Base-by-base conservation (phyloP, 192 early-diverging fungal genomes). In the Coemansia sp. region DNA sequence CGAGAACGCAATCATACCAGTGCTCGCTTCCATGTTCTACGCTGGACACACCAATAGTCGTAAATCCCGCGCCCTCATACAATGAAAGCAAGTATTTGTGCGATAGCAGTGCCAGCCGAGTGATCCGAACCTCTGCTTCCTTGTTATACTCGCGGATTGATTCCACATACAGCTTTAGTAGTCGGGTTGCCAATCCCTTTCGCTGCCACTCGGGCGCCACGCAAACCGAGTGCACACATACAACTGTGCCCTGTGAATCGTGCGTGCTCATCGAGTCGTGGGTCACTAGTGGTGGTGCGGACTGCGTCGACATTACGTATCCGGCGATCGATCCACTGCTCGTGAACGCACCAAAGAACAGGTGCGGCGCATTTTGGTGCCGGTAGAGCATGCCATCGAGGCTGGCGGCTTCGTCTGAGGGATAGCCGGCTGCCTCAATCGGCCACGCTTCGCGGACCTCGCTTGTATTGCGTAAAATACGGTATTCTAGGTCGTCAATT, bases 221-320 rank as follows among this genome's bases (percentile, higher is more conserved):
- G 46, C 87, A 88, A 10, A 90, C 88, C 15, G 86, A 87, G 58
- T 91, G 90, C 15, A 91, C 46, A 54, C 87, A 89, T 11, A 86
- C 85, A 1, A 85, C 88, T 12, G 54, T 62, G 1, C 90, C 90
- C 15, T 71, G 63, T 5, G 81, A 74, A 26, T 91, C 86, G 68
- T 90, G 86, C 1, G 28, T 50, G 3, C 62, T 53, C 89, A 91
- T 90, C 40, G 89, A 88, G 28, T 60, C 77, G 57, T 90, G 83
- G 6, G 88, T 89, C 0, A 91, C 67, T 10, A 78, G 61, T 6
- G 73, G 47, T 5, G 63, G 57, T 3, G 23, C 37, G 0, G 78
- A 64, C 23, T 83, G 75, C 2, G 90, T 91, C 10, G 82, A 78
- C 54, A 84, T 82, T 44, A 90, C 72, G 54, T 84, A 91, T 1